Conservation (phyloP, 192 early-diverging fungal species). For the Chytriomyces hyalinus region DNA sequence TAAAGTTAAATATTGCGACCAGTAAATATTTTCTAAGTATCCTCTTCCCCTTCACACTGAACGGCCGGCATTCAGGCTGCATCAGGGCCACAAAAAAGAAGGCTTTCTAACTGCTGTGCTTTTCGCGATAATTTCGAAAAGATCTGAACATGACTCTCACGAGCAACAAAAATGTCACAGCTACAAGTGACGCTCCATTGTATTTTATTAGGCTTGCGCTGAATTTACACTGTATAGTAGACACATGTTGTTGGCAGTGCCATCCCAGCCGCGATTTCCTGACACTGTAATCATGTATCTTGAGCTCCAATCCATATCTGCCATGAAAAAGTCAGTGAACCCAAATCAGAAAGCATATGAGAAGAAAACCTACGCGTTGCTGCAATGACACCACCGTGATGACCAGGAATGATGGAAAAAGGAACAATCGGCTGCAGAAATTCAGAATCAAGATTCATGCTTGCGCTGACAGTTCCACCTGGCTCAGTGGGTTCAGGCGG, state of each 20-base stretch:
- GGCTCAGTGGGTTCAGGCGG: slow-evolving; percentile 6
- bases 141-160: no score
- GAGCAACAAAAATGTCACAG: no score
- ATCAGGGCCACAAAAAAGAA: no score
- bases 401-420: slow-evolving; percentile 93
- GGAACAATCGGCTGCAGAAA: slow-evolving; percentile 59
- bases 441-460: slow-evolving; percentile 34
- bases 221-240: slow-evolving; percentile 79
- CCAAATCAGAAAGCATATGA: not conserved
- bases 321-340: not conserved
- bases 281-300: slow-evolving; percentile 89
- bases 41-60: no score
- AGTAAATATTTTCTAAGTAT: no score
- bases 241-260: slow-evolving; percentile 78
- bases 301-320: slow-evolving; percentile 75
- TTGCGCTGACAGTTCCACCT: not conserved
- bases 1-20: no score
- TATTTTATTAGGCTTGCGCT: slow-evolving; percentile 3
- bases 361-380: slow-evolving; percentile 61
- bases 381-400: slow-evolving; percentile 87
- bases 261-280: slow-evolving; percentile 97
- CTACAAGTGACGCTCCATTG: not conserved
- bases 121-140: no score
- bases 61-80: no score
- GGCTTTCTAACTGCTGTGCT: no score